Conservation (phyloP, 768 basidiomycete genomes). For the Lentinula detonsa region DNA sequence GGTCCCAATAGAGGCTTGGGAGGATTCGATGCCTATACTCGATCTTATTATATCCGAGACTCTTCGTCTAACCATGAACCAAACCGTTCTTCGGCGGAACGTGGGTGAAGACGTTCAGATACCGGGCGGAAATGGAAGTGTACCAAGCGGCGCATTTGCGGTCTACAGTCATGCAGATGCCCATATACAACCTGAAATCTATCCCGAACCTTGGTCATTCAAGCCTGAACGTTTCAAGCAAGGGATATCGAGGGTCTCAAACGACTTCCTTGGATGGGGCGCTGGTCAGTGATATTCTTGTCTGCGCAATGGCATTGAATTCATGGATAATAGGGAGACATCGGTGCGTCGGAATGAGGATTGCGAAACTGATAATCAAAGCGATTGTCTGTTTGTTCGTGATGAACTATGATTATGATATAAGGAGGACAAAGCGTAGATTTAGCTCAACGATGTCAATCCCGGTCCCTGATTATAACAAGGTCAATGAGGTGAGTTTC, state of each 20-base stretch:
- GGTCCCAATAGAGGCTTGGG: slow-evolving; percentile 32
- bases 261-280: slow-evolving; percentile 4
- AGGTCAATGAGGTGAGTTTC: not conserved
- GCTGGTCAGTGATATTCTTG: not conserved
- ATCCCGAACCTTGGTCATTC: slow-evolving; percentile 1
- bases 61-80: slow-evolving; percentile 23
- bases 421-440: not conserved
- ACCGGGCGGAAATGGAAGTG: not conserved
- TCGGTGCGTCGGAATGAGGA: not conserved
- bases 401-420: slow-evolving; percentile 1
- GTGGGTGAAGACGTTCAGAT: slow-evolving; percentile 21
- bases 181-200: not conserved
- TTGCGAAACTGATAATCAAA: slow-evolving; percentile 3
- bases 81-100: slow-evolving; percentile 28
- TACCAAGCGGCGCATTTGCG: not conserved
- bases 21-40: slow-evolving; percentile 30
- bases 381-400: not conserved
- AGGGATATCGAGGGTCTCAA: not conserved
- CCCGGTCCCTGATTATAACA: not conserved
- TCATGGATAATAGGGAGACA: not conserved
- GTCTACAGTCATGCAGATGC: slow-evolving; percentile 4
- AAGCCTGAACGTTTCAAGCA: not conserved
- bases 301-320: not conserved
- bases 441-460: not conserved
- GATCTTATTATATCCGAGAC: slow-evolving; percentile 34